Evolutionary conservation across 2,329 filamentous ascomycete species (phyloP).

Genomic region (Davidsoniella neocaledoniae): DNA sequence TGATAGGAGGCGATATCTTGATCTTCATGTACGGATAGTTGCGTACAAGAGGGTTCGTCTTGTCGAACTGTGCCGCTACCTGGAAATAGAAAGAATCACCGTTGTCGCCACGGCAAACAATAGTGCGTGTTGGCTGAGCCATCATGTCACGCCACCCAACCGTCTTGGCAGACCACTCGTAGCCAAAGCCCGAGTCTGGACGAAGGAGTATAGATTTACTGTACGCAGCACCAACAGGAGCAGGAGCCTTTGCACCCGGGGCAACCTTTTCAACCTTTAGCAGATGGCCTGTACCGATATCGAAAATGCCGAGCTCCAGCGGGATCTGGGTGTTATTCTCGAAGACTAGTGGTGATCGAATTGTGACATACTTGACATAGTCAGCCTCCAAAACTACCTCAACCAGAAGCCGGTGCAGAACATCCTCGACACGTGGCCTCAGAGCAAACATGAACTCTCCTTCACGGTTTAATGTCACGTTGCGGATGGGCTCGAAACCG

Average conservation of each 20-base stretch:
- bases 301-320: slow-evolving; percentile 82
- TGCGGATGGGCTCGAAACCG: slow-evolving; percentile 79
- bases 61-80: slow-evolving; percentile 72
- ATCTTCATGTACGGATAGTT: slow-evolving; percentile 91
- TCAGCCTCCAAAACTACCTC: slow-evolving; percentile 82
- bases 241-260: slow-evolving; percentile 75
- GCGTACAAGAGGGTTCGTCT: slow-evolving; percentile 63
- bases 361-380: slow-evolving; percentile 95
- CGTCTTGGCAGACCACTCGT: slow-evolving; percentile 80
- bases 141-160: slow-evolving; percentile 88
- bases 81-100: slow-evolving; percentile 95
- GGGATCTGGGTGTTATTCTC: slow-evolving; percentile 97
- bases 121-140: slow-evolving; percentile 65
- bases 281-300: slow-evolving; percentile 69
- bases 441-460: slow-evolving; percentile 83
- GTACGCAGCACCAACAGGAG: slow-evolving; percentile 81
- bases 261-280: slow-evolving; percentile 96
- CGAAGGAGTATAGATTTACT: slow-evolving; percentile 76
- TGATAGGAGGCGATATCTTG: slow-evolving; percentile 78
- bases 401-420: slow-evolving; percentile 78
- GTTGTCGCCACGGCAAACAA: slow-evolving; percentile 76
- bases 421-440: slow-evolving; percentile 67
- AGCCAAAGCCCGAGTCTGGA: slow-evolving; percentile 91
- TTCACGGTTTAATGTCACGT: slow-evolving; percentile 82
- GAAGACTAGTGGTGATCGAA: slow-evolving; percentile 77